Evolutionary conservation across 495 filamentous ascomycete species (phyloP), one percentile per base, ranked within the genome.

Genomic region (Annulohypoxylon nitens): DNA sequence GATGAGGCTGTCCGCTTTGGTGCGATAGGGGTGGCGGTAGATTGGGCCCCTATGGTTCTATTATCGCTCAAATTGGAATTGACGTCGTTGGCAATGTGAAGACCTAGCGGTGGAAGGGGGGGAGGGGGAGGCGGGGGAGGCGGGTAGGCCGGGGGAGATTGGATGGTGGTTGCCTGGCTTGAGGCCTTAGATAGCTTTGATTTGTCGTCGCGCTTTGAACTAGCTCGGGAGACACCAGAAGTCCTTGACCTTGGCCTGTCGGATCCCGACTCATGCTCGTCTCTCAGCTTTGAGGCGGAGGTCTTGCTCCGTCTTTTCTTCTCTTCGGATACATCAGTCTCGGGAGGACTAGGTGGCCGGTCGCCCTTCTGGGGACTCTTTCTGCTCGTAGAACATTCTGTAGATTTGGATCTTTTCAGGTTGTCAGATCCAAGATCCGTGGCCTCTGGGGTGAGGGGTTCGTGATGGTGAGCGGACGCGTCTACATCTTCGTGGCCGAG

Each of bases 401-500:
- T 67, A 45, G 80, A 82, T 67, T 83, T 83, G 45, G 79, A 84
- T 71, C 80, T 80, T 63, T 73, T 78, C 68, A 78, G 78, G 25
- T 86, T 83, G 57, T 80, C 83, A 59, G 86, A 82, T 37, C 91
- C 89, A 10, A 95, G 76, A 74, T 96, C 93, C 41, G 93, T 96
- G 36, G 92, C 85, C 62, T 95, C 92, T 14, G 93, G 93, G 0
- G 93, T 96, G 64, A 89, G 90, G 36, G 90, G 90, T 64, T 87
- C 86, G 5, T 79, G 77, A 64, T 80, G 81, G 26, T 78, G 81
- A 41, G 82, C 76, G 2, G 71, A 76, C 23, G 62, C 25, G 23
- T 76, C 79, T 61, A 88, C 61, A 70, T 90, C 87, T 64, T 90
- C 89, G 72, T 86, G 86, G 78, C 86, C 89, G 55, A 85, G 83